These are phyloP conservation scores for Melocanna baccifera DNA, from an alignment of 176 grass and related monocot species.

Conservation along the genomic window DNA sequence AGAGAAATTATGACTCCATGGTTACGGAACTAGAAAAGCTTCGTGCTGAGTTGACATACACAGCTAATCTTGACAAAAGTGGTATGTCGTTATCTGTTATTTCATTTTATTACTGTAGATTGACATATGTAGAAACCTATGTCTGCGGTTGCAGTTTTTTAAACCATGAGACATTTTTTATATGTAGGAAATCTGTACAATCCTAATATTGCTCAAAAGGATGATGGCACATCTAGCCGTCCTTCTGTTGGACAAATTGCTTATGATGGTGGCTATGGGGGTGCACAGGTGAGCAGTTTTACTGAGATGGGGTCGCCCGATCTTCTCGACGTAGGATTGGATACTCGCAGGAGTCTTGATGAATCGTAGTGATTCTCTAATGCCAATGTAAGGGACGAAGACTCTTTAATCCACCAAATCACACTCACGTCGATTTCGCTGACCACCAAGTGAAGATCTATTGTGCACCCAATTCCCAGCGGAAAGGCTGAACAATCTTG, in stretches of 20 bases:
- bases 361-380: too few species aligned
- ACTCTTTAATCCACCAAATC: too few species aligned
- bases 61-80: constrained; percentile 52
- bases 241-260: constrained; percentile 50
- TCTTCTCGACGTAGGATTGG: too few species aligned
- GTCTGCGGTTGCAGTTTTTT: not conserved
- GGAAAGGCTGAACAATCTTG: too few species aligned
- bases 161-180: constrained; percentile 15
- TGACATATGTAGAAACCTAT: not conserved
- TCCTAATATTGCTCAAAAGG: constrained; percentile 46
- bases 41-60: constrained; percentile 68
- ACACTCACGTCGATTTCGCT: too few species aligned
- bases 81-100: constrained; percentile 13
- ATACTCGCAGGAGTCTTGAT: too few species aligned
- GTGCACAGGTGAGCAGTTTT: constrained; percentile 46
- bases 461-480: too few species aligned
- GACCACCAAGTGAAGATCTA: too few species aligned
- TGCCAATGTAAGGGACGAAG: too few species aligned
- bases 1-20: constrained; percentile 86
- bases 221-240: constrained; percentile 49
- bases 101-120: constrained; percentile 1
- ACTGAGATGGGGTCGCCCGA: too few species aligned
- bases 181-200: constrained; percentile 57
- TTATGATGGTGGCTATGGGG: constrained; percentile 58
- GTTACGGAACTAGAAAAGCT: constrained; percentile 86